Evolutionary conservation across 2,329 filamentous ascomycete genomes (phyloP).

Genomic region (Aspergillus felis): DNA sequence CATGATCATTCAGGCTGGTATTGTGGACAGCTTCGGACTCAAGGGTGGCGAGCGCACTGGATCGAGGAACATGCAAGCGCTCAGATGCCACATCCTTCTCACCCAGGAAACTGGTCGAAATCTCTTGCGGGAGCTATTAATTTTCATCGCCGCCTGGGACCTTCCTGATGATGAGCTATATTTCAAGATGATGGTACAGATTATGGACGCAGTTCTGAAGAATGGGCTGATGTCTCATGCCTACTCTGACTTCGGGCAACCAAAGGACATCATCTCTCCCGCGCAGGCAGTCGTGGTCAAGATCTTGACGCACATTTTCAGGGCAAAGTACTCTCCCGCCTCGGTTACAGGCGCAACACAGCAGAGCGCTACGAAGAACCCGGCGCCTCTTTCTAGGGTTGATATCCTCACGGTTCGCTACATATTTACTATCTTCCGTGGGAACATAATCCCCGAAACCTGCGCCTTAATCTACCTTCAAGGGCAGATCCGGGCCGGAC

Average conservation of each 20-base stretch:
- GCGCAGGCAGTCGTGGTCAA: conserved; percentile 91
- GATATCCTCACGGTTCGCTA: conserved; percentile 73
- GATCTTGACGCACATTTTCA: conserved; percentile 84
- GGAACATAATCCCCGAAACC: conserved; percentile 88
- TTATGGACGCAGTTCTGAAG: conserved; percentile 87
- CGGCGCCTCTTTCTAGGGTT: conserved; percentile 53
- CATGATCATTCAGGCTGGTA: conserved; percentile 95
- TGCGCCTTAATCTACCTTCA: conserved; percentile 93
- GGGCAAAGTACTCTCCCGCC: conserved; percentile 54
- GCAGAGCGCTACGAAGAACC: conserved; percentile 54
- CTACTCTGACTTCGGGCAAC: conserved; percentile 85
- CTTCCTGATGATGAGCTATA: conserved; percentile 89
- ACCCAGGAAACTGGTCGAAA: conserved; percentile 89
- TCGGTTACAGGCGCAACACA: conserved; percentile 44
- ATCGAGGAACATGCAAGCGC: conserved; percentile 77
- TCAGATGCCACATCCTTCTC: conserved; percentile 82
- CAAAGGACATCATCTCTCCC: conserved; percentile 93
- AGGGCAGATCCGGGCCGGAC: conserved; percentile 76
- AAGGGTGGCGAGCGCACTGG: conserved; percentile 60
- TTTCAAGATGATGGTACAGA: conserved; percentile 94
- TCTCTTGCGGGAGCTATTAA: conserved; percentile 80
- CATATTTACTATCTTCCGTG: conserved; percentile 87
- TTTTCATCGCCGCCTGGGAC: conserved; percentile 97
- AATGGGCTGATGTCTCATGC: conserved; percentile 87
- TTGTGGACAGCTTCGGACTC: conserved; percentile 72